Conservation (phyloP, 768 basidiomycete species). For the Lactarius sanguifluus region DNA sequence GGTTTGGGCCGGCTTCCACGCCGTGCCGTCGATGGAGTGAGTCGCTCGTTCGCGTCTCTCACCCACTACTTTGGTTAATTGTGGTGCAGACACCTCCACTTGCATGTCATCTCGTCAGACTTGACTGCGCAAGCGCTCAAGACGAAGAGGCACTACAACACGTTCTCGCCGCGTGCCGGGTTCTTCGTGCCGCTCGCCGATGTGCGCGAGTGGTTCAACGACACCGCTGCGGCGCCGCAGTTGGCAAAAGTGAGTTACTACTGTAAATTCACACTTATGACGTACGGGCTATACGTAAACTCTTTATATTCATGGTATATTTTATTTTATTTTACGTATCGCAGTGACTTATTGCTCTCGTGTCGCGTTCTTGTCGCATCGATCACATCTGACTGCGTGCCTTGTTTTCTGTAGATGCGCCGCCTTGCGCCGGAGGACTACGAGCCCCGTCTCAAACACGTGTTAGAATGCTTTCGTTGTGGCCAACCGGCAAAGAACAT, state of each 20-base stretch:
- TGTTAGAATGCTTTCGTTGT: constrained; percentile 72
- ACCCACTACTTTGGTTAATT: too few species aligned
- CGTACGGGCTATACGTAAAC: too few species aligned
- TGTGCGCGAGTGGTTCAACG: constrained; percentile 71
- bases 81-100: constrained; percentile 64
- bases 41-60: constrained; percentile 31
- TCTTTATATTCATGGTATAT: too few species aligned
- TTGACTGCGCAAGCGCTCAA: constrained; percentile 69
- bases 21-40: constrained; percentile 81
- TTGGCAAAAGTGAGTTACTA: constrained; percentile 45
- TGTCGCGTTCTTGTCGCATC: not conserved
- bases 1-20: constrained; percentile 84
- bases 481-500: constrained; percentile 63
- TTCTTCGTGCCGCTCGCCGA: constrained; percentile 80
- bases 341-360: not conserved
- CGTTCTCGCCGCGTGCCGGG: constrained; percentile 80
- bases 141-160: constrained; percentile 88
- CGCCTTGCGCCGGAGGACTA: constrained; percentile 52
- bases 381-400: not conserved
- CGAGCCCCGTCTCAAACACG: constrained; percentile 65
- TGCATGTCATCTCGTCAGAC: constrained; percentile 85
- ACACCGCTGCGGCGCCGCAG: constrained; percentile 38
- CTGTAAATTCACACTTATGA: not conserved
- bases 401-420: constrained; percentile 20
- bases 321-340: not conserved